phyloP scores from a whole-genome alignment of 441 rosid genomes.

The Brassica balearica region DNA sequence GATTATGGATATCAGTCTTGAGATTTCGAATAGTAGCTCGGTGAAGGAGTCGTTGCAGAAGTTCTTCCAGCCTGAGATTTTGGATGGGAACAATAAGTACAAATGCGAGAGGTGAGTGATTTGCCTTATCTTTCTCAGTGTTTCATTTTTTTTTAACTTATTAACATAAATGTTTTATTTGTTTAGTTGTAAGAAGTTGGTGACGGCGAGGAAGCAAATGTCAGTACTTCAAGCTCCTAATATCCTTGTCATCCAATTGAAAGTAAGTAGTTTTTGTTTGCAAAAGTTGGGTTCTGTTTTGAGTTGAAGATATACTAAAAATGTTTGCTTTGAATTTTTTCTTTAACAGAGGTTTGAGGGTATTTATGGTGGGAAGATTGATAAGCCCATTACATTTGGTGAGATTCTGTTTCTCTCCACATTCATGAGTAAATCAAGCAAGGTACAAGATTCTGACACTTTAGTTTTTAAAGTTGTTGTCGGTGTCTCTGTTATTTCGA shows the following conservation, averaged over 20 bases:
- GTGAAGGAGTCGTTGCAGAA: constrained; percentile 82
- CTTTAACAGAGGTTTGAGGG: constrained; percentile 87
- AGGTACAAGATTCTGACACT: constrained; percentile 58
- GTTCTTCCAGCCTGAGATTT: constrained; percentile 87
- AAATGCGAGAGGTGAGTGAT: constrained; percentile 79
- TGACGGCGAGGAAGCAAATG: constrained; percentile 95
- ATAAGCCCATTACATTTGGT: constrained; percentile 76
- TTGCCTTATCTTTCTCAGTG: background rate
- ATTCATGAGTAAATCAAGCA: constrained; percentile 87
- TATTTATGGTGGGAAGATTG: constrained; percentile 83
- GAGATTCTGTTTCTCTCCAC: constrained; percentile 81
- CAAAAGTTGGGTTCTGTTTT: constrained; percentile 21
- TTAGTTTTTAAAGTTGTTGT: background rate
- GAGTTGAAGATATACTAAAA: background rate
- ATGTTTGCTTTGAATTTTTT: background rate
- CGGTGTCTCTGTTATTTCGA: background rate
- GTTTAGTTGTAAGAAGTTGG: constrained; percentile 93
- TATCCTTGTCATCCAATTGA: constrained; percentile 88
- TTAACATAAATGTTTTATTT: constrained; percentile 40
- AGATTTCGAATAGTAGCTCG: constrained; percentile 68
- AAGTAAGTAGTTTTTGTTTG: constrained; percentile 58
- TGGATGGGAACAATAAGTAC: constrained; percentile 95
- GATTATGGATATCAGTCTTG: constrained; percentile 95
- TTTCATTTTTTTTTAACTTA: background rate
- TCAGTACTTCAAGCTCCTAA: constrained; percentile 88